Evolutionary conservation across 2,329 filamentous ascomycete genomes (phyloP).

Genomic region (Talaromyces sp.): DNA sequence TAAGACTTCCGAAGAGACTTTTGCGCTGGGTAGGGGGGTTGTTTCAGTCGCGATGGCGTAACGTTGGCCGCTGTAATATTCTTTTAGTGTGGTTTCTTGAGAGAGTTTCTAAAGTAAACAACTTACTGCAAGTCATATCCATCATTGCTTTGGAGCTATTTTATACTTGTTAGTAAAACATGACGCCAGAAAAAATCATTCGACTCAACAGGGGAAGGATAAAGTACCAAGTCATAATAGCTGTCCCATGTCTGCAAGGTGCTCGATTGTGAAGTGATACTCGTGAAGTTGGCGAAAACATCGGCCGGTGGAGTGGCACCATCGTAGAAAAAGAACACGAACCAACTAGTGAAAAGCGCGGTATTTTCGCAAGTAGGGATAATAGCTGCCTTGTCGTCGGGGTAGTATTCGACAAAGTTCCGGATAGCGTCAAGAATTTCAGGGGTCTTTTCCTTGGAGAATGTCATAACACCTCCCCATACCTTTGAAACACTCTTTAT

Average conservation of each 20-base stretch:
- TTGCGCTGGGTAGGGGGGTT: slow-evolving; percentile 28
- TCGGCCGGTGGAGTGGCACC: slow-evolving; percentile 47
- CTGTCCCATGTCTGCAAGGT: slow-evolving; percentile 42
- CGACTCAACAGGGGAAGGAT: neutral
- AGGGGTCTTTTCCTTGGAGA: slow-evolving; percentile 32
- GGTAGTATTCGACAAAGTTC: slow-evolving; percentile 42
- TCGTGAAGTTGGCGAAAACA: slow-evolving; percentile 54
- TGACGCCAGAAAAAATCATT: neutral
- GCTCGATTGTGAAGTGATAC: slow-evolving; percentile 40
- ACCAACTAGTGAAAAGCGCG: slow-evolving; percentile 49
- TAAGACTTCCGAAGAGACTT: slow-evolving; percentile 24
- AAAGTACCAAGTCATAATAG: slow-evolving; percentile 43
- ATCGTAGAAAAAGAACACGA: slow-evolving; percentile 61
- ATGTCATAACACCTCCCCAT: slow-evolving; percentile 45
- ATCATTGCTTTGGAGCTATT: slow-evolving; percentile 38
- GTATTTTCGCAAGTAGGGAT: slow-evolving; percentile 52
- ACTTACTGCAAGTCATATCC: slow-evolving; percentile 23
- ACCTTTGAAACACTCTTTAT: slow-evolving; percentile 19
- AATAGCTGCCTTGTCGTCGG: slow-evolving; percentile 56
- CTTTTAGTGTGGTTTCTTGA: neutral
- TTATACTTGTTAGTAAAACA: neutral
- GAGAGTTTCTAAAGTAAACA: neutral
- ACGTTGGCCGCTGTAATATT: slow-evolving; percentile 26
- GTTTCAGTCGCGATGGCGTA: slow-evolving; percentile 38
- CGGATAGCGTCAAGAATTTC: slow-evolving; percentile 27